phyloP scores from a whole-genome alignment of 768 basidiomycete species.

The Lyophyllum semitale region DNA sequence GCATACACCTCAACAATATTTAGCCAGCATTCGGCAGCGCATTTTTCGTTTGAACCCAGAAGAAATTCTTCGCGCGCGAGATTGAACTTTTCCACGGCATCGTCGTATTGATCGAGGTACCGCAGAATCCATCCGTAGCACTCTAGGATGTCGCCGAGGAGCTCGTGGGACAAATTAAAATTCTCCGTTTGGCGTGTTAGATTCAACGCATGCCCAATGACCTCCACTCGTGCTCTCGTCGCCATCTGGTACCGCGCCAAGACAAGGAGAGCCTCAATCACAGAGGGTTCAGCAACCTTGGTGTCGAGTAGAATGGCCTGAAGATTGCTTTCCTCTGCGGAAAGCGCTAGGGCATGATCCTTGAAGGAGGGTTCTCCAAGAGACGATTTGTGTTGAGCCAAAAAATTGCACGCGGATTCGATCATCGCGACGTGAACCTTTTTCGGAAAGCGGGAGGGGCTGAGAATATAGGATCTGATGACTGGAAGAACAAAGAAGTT shows the following conservation, averaged over 20 bases:
- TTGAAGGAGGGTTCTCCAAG: constrained; percentile 12
- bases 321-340: constrained; percentile 13
- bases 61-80: background rate
- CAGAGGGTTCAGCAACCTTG: background rate
- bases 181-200: background rate
- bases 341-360: background rate
- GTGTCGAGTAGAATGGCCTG: constrained; percentile 15
- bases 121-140: background rate
- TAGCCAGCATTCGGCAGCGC: background rate
- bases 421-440: constrained; percentile 5
- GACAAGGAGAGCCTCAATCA: constrained; percentile 18
- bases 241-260: constrained; percentile 17
- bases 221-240: constrained; percentile 16
- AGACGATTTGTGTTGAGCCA: constrained; percentile 10
- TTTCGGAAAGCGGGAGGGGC: constrained; percentile 2
- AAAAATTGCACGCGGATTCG: constrained; percentile 10
- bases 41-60: background rate
- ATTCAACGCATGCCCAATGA: constrained; percentile 7
- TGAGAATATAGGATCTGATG: constrained; percentile 17
- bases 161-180: background rate
- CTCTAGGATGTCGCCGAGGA: background rate
- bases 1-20: background rate
- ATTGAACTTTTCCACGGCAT: background rate
- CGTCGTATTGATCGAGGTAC: background rate
- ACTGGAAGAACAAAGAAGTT: constrained; percentile 18